Evolutionary conservation across 148 eudicot genomes (phyloP).

Genomic region (Spergularia marina): DNA sequence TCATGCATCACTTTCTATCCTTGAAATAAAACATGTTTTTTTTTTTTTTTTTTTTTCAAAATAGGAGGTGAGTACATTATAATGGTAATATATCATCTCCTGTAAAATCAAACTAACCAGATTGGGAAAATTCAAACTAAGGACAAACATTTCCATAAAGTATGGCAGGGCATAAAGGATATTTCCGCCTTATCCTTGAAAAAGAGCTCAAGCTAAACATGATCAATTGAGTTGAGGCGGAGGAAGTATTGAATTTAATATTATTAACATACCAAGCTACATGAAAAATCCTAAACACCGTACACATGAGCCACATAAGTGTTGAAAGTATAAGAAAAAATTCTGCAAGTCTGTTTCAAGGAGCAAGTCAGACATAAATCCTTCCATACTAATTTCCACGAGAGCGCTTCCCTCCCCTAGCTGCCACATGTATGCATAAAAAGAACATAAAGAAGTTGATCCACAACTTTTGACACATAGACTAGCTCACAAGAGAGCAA

Average conservation of each 20-base stretch:
- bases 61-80: too few relatives aligned
- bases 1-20: too few relatives aligned
- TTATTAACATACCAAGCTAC: background rate
- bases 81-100: too few relatives aligned
- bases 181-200: background rate
- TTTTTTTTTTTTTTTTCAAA: too few relatives aligned
- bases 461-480: background rate
- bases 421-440: background rate
- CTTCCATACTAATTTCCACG: background rate
- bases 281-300: background rate
- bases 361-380: background rate
- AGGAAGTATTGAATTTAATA: background rate
- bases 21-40: too few relatives aligned
- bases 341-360: background rate
- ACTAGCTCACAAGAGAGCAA: background rate
- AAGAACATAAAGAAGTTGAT: background rate
- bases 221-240: background rate
- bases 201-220: background rate
- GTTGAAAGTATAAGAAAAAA: background rate
- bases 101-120: too few relatives aligned
- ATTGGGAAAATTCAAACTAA: background rate
- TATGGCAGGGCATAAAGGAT: background rate
- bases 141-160: background rate
- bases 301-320: background rate
- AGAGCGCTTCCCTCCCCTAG: background rate